These are phyloP conservation scores for Annulohypoxylon truncatum DNA, from an alignment of 2,329 filamentous ascomycete genomes.

Conservation along the genomic window DNA sequence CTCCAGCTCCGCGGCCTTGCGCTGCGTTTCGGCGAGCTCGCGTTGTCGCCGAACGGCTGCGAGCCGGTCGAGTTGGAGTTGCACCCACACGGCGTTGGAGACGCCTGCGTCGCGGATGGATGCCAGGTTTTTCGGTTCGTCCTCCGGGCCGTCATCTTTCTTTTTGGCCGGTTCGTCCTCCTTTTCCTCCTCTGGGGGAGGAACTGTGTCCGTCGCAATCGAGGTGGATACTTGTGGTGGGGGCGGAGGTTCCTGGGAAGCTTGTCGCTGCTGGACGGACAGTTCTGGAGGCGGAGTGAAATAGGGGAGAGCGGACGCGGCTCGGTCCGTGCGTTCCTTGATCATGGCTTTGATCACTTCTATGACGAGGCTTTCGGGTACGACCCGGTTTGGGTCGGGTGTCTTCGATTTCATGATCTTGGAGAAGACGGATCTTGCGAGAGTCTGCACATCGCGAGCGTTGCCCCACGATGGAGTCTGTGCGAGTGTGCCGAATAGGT, in stretches of 20 bases:
- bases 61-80: constrained; percentile 64
- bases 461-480: constrained; percentile 70
- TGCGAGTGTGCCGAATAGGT: constrained; percentile 51
- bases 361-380: constrained; percentile 28
- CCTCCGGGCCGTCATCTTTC: constrained; percentile 22
- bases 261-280: constrained; percentile 1
- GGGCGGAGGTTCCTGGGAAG: constrained; percentile 16
- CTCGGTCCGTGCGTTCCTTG: constrained; percentile 28
- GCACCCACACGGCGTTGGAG: constrained; percentile 69
- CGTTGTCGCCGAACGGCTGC: constrained; percentile 53
- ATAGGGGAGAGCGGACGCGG: not conserved
- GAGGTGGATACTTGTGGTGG: constrained; percentile 16
- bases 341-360: constrained; percentile 31
- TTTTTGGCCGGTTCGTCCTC: constrained; percentile 3
- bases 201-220: not conserved
- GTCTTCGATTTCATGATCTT: constrained; percentile 50
- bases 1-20: constrained; percentile 34
- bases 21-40: constrained; percentile 49
- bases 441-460: constrained; percentile 69
- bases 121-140: not conserved
- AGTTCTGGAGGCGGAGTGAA: not conserved
- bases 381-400: constrained; percentile 4
- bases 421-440: constrained; percentile 64
- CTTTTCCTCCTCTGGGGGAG: constrained; percentile 14
- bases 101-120: constrained; percentile 66